Percentiles rank a stretch among this genome's conserved stretches.
These are phyloP conservation scores for Hypoxylon perforatum DNA, from an alignment of 495 filamentous ascomycete genomes.

Conservation along the genomic window DNA sequence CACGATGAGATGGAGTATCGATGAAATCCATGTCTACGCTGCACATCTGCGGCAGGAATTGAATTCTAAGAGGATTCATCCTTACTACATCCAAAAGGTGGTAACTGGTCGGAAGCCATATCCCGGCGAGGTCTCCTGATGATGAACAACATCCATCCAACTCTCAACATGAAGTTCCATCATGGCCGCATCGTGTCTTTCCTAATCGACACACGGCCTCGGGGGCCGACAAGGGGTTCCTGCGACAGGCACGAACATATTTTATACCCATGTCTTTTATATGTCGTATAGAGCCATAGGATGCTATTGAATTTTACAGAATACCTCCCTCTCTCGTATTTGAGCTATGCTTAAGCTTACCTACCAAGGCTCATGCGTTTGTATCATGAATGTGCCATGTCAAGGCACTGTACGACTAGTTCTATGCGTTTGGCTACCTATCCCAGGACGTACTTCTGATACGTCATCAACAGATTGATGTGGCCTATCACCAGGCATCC, in stretches of 20 bases:
- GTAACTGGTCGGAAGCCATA: slow-evolving; percentile 51
- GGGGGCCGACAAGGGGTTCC: neutral
- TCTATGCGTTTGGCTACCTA: too few species aligned
- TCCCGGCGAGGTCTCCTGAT: slow-evolving; percentile 2
- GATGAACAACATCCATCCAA: neutral
- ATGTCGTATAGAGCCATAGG: neutral
- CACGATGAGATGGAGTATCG: slow-evolving; percentile 46
- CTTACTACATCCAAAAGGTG: slow-evolving; percentile 44
- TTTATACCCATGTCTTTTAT: neutral
- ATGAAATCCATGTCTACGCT: slow-evolving; percentile 50
- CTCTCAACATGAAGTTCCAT: neutral
- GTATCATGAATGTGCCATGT: too few species aligned
- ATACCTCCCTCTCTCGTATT: too few species aligned
- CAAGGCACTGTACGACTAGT: too few species aligned
- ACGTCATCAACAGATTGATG: too few species aligned
- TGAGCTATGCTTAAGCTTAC: too few species aligned
- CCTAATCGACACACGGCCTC: too few species aligned
- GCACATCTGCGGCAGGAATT: slow-evolving; percentile 49
- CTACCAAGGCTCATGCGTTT: too few species aligned
- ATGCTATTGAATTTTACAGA: neutral
- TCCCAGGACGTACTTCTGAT: too few species aligned
- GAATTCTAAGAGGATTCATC: slow-evolving; percentile 40
- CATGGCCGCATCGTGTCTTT: neutral
- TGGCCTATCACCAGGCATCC: too few species aligned
- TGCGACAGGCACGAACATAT: neutral